A percentile compares a stretch with the other conserved stretches of the same genome.
Conservation (phyloP, 306 rosid species). For the Leucaena leucocephala region DNA sequence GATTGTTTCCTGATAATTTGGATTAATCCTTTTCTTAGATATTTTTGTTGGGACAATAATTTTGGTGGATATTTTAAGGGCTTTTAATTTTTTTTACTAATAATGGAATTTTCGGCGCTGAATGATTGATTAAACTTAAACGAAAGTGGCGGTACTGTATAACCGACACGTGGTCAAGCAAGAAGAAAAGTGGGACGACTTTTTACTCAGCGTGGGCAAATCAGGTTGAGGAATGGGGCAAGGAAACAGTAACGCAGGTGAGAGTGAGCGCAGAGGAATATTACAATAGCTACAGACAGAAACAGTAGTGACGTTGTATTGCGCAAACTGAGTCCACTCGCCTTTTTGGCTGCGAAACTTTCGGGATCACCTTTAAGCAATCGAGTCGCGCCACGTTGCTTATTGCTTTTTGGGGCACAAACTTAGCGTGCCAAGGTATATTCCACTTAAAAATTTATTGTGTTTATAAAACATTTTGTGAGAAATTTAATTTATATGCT, state of each 20-base stretch:
- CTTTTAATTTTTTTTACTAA: neutral
- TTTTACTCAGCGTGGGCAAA: neutral
- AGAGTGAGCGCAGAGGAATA: conserved; percentile 23
- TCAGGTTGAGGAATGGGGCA: neutral
- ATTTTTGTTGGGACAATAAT: neutral
- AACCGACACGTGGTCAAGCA: neutral
- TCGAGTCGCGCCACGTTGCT: neutral
- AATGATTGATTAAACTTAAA: neutral
- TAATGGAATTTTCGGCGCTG: neutral
- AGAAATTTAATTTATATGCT: too few relatives aligned
- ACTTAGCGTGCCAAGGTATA: neutral
- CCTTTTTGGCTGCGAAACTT: neutral
- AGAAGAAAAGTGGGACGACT: neutral
- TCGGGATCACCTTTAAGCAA: neutral
- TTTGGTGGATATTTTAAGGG: neutral
- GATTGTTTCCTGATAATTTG: too few relatives aligned
- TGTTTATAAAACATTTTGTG: too few relatives aligned
- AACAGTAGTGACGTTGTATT: conserved; percentile 28
- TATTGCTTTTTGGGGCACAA: neutral
- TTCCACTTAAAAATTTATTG: neutral
- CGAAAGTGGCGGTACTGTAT: neutral
- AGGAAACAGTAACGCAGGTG: neutral
- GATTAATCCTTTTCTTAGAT: neutral
- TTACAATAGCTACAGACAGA: neutral
- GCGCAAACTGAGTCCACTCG: conserved; percentile 35